Percentiles rank a stretch among this genome's conserved stretches.
Conservation (phyloP, 1,284 basidiomycete species). For the Cystobasidium pallidum region DNA sequence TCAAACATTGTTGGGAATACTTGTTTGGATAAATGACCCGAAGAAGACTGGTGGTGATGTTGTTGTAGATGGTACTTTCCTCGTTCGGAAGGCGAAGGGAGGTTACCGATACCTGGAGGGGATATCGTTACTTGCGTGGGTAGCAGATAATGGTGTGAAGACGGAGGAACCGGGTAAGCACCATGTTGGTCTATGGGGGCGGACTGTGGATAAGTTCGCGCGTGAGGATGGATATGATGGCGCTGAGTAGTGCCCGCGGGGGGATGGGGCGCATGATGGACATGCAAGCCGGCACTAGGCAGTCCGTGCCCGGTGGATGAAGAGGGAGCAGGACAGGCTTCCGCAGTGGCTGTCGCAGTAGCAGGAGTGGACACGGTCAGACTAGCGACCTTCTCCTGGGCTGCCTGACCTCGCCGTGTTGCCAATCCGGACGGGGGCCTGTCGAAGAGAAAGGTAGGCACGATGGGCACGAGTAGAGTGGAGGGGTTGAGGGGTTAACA, state of each 20-base stretch:
- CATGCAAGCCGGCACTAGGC: neutral
- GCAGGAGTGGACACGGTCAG: constrained; percentile 29
- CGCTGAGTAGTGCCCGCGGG: neutral
- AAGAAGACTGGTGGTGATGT: neutral
- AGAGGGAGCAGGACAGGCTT: no score
- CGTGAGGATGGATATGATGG: constrained; percentile 29
- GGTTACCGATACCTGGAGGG: neutral
- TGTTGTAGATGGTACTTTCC: neutral
- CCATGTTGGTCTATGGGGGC: neutral
- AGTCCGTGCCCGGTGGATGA: no score
- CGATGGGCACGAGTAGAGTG: neutral
- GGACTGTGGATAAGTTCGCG: neutral
- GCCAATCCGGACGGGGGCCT: constrained; percentile 25
- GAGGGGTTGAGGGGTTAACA: no score
- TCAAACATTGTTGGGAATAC: constrained; percentile 20
- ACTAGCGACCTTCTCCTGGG: constrained; percentile 24
- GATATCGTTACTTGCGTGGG: no score
- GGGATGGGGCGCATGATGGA: neutral
- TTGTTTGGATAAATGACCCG: neutral
- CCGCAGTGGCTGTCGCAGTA: neutral
- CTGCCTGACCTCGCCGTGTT: constrained; percentile 19
- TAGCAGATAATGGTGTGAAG: neutral
- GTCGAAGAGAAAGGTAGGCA: neutral
- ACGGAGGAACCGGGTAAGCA: no score
- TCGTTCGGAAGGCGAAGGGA: neutral